Base-by-base conservation (phyloP, 441 rosid species). In the Brassica hybrid region DNA sequence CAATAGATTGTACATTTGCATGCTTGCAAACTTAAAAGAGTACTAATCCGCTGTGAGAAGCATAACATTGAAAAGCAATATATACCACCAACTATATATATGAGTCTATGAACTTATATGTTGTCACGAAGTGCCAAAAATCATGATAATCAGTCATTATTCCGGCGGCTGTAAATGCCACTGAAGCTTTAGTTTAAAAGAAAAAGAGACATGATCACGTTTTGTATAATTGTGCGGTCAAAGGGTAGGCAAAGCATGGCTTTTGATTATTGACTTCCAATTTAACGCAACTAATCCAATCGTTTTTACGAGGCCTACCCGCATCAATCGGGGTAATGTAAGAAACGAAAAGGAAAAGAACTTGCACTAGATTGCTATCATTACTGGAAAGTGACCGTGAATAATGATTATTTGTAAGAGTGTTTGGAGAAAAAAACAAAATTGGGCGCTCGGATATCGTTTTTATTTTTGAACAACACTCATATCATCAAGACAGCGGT, bases 201-300 rank as follows among this genome's bases (percentile, higher is more conserved):
- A 64, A 56, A 61, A 65, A 71, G 64, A 71, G 76, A 71, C 62
- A 72, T 73, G 74, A 78, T 78, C 65, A 67, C 66, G 56, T 27
- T 30, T 62, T 74, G 72, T 69, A 30, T 79, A 56, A 69, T 73
- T 54, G 32, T n/a, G 74, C 62, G 43, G 82, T 79, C 82, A 79
- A 78, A 74, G 78, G 57, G 62, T 79, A 64, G 78, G 78, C 75
- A 79, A 73, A 73, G 75, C 78, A 36, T 68, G 75, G 34, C 79
- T 74, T 79, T 74, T 74, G 43, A 74, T 69, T 69, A 56, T 43
- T 63, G 75, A 79, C 74, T 74, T 79, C 82, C 66, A 69, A 13
- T 74, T 30, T 63, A 69, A 74, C 34, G 75, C 54, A 69, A 74
- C 57, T 56, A 56, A 56, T 64, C 75, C 75, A 74, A 30, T 64